A percentile compares a stretch with the other conserved stretches of the same genome.
Conservation (phyloP, 345 rosid species). For the Kandelia obovata region DNA sequence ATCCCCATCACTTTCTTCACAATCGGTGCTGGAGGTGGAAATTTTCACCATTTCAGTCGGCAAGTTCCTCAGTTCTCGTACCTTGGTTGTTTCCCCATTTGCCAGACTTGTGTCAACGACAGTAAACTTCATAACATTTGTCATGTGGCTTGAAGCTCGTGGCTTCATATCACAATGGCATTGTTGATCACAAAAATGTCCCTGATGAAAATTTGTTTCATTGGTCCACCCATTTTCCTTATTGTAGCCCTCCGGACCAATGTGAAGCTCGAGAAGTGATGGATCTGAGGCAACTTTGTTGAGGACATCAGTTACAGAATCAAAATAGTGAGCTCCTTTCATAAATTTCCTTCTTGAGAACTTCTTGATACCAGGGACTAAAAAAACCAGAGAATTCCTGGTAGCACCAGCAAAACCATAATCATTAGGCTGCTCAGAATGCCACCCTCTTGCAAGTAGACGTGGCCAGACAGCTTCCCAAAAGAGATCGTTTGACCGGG, state of each 20-base stretch:
- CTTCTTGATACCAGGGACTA: constrained; percentile 62
- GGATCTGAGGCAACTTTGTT: constrained; percentile 48
- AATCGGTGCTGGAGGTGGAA: constrained; percentile 28
- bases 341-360: constrained; percentile 70
- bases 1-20: constrained; percentile 40
- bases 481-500: constrained; percentile 69
- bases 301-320: constrained; percentile 56
- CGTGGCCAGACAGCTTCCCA: constrained; percentile 99
- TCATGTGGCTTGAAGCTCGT: constrained; percentile 18
- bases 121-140: constrained; percentile 38
- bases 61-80: constrained; percentile 53
- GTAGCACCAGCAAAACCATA: constrained; percentile 27
- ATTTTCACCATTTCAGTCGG: constrained; percentile 34
- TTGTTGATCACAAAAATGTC: constrained; percentile 32
- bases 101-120: constrained; percentile 51
- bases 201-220: constrained; percentile 27
- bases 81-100: constrained; percentile 25
- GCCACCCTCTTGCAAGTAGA: constrained; percentile 85
- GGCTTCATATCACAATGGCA: constrained; percentile 49
- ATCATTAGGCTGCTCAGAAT: constrained; percentile 69
- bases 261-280: constrained; percentile 48
- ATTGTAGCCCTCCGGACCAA: constrained; percentile 16
- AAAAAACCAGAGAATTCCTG: constrained; percentile 63
- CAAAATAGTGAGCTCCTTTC: constrained; percentile 75
- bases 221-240: constrained; percentile 21